A percentile compares a stretch with the other conserved stretches of the same genome.
Evolutionary conservation across 2,329 filamentous ascomycete species (phyloP).

Genomic region (Colletotrichum sp.): DNA sequence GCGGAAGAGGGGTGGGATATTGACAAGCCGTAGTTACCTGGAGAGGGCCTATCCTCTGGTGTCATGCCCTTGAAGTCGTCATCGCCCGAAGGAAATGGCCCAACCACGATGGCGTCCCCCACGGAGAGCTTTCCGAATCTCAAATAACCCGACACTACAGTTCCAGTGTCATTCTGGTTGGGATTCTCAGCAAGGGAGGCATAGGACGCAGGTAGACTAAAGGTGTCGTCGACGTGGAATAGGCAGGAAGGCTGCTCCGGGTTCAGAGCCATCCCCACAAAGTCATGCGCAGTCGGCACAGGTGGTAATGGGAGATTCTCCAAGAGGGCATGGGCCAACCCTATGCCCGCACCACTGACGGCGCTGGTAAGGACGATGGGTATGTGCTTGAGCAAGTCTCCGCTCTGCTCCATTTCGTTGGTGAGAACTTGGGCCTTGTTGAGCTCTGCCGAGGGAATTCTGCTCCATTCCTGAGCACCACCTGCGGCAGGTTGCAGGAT

Average conservation of each 20-base stretch:
- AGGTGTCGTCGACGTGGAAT: slow-evolving; percentile 92
- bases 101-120: slow-evolving; percentile 79
- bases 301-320: slow-evolving; percentile 74
- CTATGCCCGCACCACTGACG: slow-evolving; percentile 83
- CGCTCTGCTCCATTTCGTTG: slow-evolving; percentile 50
- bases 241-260: slow-evolving; percentile 67
- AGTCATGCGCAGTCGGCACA: slow-evolving; percentile 57
- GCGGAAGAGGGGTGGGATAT: slow-evolving; percentile 58
- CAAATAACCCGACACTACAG: slow-evolving; percentile 85
- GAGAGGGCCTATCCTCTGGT: slow-evolving; percentile 52
- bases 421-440: slow-evolving; percentile 63
- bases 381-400: slow-evolving; percentile 59
- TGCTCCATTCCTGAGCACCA: slow-evolving; percentile 56
- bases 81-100: slow-evolving; percentile 72
- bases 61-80: slow-evolving; percentile 46
- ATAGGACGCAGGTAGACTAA: slow-evolving; percentile 73
- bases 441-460: slow-evolving; percentile 61
- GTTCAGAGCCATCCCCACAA: slow-evolving; percentile 58
- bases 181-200: slow-evolving; percentile 45
- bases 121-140: slow-evolving; percentile 80
- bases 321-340: slow-evolving; percentile 81
- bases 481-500: slow-evolving; percentile 68
- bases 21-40: slow-evolving; percentile 53
- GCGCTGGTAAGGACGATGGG: slow-evolving; percentile 90
- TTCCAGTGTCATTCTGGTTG: slow-evolving; percentile 54